Evolutionary conservation across 305 asterid genomes (phyloP).

Genomic region (Rubia balearica): DNA sequence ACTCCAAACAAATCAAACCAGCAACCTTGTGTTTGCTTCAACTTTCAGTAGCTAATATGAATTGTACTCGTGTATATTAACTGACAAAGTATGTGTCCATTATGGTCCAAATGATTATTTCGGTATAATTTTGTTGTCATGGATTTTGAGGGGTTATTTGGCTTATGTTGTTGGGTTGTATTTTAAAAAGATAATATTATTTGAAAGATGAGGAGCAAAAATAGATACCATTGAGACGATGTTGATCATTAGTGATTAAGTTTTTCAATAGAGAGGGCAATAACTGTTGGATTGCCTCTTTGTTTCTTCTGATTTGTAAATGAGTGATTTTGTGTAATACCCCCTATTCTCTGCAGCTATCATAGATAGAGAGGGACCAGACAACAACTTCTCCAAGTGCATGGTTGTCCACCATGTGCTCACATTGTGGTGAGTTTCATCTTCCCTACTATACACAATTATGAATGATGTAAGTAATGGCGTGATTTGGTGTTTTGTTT

Average conservation of each 20-base stretch:
- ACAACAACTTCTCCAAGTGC: slow-evolving; percentile 21
- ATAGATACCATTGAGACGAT: background rate
- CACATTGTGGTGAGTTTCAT: slow-evolving; percentile 34
- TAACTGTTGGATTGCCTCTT: too few relatives aligned
- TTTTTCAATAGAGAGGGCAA: background rate
- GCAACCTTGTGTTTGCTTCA: background rate
- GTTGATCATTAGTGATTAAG: background rate
- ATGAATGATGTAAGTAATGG: too few relatives aligned
- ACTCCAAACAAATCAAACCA: too few relatives aligned
- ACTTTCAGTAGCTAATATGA: background rate
- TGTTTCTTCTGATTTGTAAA: background rate
- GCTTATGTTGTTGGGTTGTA: background rate
- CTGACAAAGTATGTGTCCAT: background rate
- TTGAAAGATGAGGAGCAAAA: background rate
- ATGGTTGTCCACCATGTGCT: slow-evolving; percentile 51
- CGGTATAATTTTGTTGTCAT: background rate
- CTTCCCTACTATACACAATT: background rate
- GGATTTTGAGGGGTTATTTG: background rate
- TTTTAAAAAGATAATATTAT: background rate
- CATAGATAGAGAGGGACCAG: slow-evolving; percentile 36
- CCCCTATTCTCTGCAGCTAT: slow-evolving; percentile 28
- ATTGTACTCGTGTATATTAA: background rate
- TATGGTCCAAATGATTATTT: background rate
- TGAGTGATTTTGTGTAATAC: slow-evolving; percentile 11
- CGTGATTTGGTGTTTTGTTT: too few relatives aligned